Evolutionary conservation across 805 yeast species (phyloP), one percentile per base, ranked within the genome.

Genomic region (Pachysolen tannophilus): DNA sequence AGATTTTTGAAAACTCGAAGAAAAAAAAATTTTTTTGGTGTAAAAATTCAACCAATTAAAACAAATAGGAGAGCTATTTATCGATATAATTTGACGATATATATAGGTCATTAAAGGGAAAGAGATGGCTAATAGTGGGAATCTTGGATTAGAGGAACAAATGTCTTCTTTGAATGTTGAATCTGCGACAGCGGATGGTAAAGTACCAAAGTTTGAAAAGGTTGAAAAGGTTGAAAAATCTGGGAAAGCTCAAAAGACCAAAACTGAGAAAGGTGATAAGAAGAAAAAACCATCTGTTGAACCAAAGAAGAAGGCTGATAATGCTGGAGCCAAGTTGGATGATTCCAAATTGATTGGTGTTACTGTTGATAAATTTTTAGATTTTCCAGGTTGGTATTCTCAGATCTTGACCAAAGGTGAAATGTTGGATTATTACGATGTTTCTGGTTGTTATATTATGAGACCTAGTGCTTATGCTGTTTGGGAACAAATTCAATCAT

Each of bases 371-470:
- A 92, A 92, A 65, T 75, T 78, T 43, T 69, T 76, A 51, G 98
- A 92, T 58, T 92, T 92, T 69, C 78, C 98, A 43, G 78, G 87
- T 35, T 92, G 99, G 99, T 92, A 92, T 67, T 88, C 88, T 51
- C 98, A 92, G 68, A 81, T 94, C 40, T 72, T 88, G 46, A 83
- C 94, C 52, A 92, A 92, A 65, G 94, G 96, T 63, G 99, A 92
- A 63, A 85, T 94, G 95, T 72, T 92, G 52, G 98, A 94, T 59
- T 92, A 92, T 69, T 92, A 92, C 56, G 98, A 94, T 56, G 97
- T 92, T 34, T 87, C 97, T 34, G 99, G 99, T 50, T 92, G 99
- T 69, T 92, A 92, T 62, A 92, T 92, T 52, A 68, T 92, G 71
- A 82, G 97, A 64, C 99, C 99, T 38, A 83, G 88, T 48, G 88